phyloP scores from a whole-genome alignment of 2,329 filamentous ascomycete species.

The Sporothrix dimorphospora region DNA sequence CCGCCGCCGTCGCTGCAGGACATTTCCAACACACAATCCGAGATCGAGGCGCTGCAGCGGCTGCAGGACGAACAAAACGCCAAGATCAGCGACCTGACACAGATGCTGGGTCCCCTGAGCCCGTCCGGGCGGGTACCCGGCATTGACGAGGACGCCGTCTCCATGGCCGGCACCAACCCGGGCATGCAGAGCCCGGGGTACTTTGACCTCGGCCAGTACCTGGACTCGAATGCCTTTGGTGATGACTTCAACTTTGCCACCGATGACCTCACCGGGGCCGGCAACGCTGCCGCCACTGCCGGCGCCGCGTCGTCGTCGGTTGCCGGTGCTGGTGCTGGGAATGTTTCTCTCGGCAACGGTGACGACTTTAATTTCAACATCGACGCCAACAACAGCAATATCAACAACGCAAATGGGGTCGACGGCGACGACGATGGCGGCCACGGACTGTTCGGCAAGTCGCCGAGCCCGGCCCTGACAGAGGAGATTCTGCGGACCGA shows the following conservation, averaged over 20 bases:
- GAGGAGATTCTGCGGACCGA: slow-evolving; percentile 27
- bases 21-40: slow-evolving; percentile 69
- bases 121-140: slow-evolving; percentile 80
- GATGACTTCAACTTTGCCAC: slow-evolving; percentile 55
- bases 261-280: slow-evolving; percentile 42
- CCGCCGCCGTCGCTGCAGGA: slow-evolving; percentile 62
- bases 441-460: slow-evolving; percentile 26
- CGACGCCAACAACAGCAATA: neutral
- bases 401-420: neutral
- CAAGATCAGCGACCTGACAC: slow-evolving; percentile 74
- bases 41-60: slow-evolving; percentile 77
- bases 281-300: neutral
- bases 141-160: slow-evolving; percentile 50
- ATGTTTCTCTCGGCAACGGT: neutral
- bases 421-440: slow-evolving; percentile 10
- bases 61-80: slow-evolving; percentile 78
- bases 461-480: slow-evolving; percentile 26
- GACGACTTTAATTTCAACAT: slow-evolving; percentile 25
- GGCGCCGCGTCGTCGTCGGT: neutral
- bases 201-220: slow-evolving; percentile 56
- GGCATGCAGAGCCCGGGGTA: slow-evolving; percentile 39
- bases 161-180: neutral
- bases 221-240: slow-evolving; percentile 49
- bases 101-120: slow-evolving; percentile 75
- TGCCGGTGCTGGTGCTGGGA: neutral